Base-by-base conservation (phyloP, 371 early-diverging fungal genomes). In the Mortierella sp. region DNA sequence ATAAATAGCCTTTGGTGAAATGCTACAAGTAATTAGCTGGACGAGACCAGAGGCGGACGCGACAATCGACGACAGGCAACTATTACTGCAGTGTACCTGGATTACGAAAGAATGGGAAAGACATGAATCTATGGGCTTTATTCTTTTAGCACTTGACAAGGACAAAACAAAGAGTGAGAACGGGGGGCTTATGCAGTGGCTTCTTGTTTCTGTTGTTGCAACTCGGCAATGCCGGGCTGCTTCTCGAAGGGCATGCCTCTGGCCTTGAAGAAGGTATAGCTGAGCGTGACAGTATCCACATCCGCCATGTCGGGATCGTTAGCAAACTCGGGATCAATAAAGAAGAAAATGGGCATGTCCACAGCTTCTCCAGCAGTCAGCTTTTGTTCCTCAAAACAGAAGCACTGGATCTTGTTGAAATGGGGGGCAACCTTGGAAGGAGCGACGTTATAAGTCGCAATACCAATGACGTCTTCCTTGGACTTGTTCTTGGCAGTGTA, bases 331-430 rank as follows among this genome's bases (percentile, higher is more conserved):
- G 99, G 99, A 81, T 99, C 99, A 74, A 99, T 95, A 83, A 97
- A 99, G 90, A 99, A 99, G 82, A 99, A 99, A 47, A 99, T 98
- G 11, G 99, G 99, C 99, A 99, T 99, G 80, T 99, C 99, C 6
- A 99, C 97, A 78, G 97, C 95, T 89, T 99, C 99, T 2, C 94
- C 94, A 0, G 99, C 95, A 50, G 89, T 92, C 74, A 99, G 89
- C 88, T 94, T 95, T 88, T 99, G 99, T 85, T 99, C 99, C 84
- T 99, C 99, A 90, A 99, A 99, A 84, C 99, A 99, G 80, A 99
- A 99, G 88, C 99, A 99, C 87, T 99, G 99, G 76, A 99, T 98
- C 92, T 99, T 99, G 94, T 99, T 99, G 80, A 99, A 98, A 76
- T 98, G 96, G 24, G 91, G 92, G 5, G 96, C 99, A 2, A 97